These are phyloP conservation scores for Ophiostoma perfectum DNA, from an alignment of 2,329 filamentous ascomycete species.

Conservation along the genomic window DNA sequence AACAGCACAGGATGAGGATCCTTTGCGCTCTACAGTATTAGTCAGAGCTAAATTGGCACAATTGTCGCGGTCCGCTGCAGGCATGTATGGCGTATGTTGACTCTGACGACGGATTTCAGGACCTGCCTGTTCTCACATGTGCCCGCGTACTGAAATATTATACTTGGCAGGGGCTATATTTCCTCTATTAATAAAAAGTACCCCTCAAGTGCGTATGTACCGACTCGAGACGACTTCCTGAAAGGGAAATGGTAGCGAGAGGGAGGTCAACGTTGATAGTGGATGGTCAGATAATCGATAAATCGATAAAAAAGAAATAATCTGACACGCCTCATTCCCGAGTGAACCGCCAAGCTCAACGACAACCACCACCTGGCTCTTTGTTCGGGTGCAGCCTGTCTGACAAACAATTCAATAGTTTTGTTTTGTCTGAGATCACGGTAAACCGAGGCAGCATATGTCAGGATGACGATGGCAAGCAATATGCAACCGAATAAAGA, in stretches of 20 bases:
- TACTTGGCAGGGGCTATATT: not conserved
- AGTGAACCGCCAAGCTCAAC: not conserved
- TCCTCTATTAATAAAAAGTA: not conserved
- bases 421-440: not conserved
- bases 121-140: not conserved
- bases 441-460: not conserved
- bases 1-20: too few species aligned
- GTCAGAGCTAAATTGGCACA: not conserved
- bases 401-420: not conserved
- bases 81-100: too few species aligned
- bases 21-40: not conserved
- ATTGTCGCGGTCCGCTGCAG: not conserved
- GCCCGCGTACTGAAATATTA: not conserved
- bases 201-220: not conserved
- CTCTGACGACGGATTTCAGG: constrained; percentile 3
- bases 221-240: not conserved
- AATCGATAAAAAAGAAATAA: not conserved
- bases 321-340: not conserved
- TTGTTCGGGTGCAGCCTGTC: not conserved
- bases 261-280: not conserved
- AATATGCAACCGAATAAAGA: not conserved
- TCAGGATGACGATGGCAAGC: too few species aligned
- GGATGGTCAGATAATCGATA: not conserved
- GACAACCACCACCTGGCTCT: not conserved
- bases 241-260: constrained; percentile 8